A percentile compares a stretch with the other conserved stretches of the same genome.
These are phyloP conservation scores for Pseudozyma sp. DNA, from an alignment of 1,284 basidiomycete species.

Conservation along the genomic window DNA sequence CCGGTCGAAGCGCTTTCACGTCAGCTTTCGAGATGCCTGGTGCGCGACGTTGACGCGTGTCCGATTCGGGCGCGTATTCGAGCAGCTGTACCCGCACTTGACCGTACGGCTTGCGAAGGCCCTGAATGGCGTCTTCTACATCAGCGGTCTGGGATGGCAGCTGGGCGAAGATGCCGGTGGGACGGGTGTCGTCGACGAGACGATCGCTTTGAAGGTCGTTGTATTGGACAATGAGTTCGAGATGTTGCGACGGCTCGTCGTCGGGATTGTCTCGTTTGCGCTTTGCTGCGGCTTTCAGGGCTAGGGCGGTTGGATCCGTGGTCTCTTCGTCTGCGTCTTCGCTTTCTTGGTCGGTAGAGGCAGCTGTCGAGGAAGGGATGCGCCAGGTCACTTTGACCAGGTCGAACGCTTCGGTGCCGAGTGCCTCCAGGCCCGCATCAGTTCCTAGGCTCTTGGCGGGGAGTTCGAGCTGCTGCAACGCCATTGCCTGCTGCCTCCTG, in stretches of 20 bases:
- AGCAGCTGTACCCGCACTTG: constrained; percentile 37
- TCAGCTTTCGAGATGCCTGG: constrained; percentile 34
- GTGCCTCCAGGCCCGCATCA: constrained; percentile 22
- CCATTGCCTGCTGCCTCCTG: constrained; percentile 44
- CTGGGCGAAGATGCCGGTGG: constrained; percentile 11
- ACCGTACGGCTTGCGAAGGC: constrained; percentile 29
- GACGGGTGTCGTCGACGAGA: constrained; percentile 36
- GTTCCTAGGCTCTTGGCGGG: constrained; percentile 5
- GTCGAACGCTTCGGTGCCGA: constrained; percentile 47
- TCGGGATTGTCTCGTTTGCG: constrained; percentile 25
- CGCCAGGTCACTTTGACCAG: constrained; percentile 49
- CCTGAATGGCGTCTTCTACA: constrained; percentile 7
- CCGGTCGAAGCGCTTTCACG: constrained; percentile 27
- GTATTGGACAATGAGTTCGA: constrained; percentile 42
- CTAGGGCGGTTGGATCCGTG: constrained; percentile 18
- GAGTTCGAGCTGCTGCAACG: constrained; percentile 30
- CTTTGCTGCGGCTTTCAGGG: constrained; percentile 18
- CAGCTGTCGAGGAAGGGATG: constrained; percentile 21
- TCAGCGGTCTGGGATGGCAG: constrained; percentile 3
- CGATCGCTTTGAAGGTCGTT: constrained; percentile 47
- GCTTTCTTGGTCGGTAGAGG: not conserved
- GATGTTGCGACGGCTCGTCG: constrained; percentile 23
- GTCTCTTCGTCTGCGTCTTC: constrained; percentile 8
- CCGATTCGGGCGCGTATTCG: constrained; percentile 35
- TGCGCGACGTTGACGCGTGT: constrained; percentile 34